A percentile compares a stretch with the other conserved stretches of the same genome.
Evolutionary conservation across 495 filamentous ascomycete genomes (phyloP).

Genomic region (Choiromyces venosus): DNA sequence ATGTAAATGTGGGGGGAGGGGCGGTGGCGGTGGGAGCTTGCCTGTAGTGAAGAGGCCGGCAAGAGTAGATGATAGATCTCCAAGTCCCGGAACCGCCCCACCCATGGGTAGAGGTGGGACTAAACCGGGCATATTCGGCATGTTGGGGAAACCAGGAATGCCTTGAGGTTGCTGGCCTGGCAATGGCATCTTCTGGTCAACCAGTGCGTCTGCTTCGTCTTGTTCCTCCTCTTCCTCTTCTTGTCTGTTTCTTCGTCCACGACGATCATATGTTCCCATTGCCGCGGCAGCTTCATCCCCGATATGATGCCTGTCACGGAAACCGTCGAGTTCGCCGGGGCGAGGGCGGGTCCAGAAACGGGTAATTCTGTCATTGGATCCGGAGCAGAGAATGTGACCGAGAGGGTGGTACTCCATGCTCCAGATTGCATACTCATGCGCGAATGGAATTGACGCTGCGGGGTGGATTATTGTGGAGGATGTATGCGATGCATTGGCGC

Average conservation of each 20-base stretch:
- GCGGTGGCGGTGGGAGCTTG: constrained; percentile 46
- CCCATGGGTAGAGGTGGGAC: constrained; percentile 51
- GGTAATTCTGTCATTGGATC: constrained; percentile 93
- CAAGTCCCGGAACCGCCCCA: constrained; percentile 47
- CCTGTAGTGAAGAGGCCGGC: constrained; percentile 44
- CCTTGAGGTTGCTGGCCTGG: constrained; percentile 48
- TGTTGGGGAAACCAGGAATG: constrained; percentile 49
- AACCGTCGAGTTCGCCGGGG: constrained; percentile 75
- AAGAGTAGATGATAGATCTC: constrained; percentile 36
- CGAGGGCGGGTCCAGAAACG: constrained; percentile 89
- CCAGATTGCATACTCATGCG: constrained; percentile 93
- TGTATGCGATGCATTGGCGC: constrained; percentile 58
- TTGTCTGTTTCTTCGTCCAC: constrained; percentile 68
- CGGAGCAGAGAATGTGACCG: constrained; percentile 95
- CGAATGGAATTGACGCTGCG: constrained; percentile 74
- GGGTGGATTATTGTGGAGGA: constrained; percentile 83
- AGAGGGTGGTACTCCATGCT: constrained; percentile 95
- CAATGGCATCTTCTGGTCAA: constrained; percentile 81
- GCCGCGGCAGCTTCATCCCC: constrained; percentile 89
- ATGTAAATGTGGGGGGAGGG: constrained; percentile 47
- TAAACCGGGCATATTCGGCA: constrained; percentile 48
- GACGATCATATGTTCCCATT: constrained; percentile 83
- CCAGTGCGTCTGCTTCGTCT: constrained; percentile 87
- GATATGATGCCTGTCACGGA: constrained; percentile 88
- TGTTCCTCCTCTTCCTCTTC: constrained; percentile 88